A percentile compares a stretch with the other conserved stretches of the same genome.
Evolutionary conservation across 805 yeast genomes (phyloP).

Genomic region (Schwanniomyces polymorphus): DNA sequence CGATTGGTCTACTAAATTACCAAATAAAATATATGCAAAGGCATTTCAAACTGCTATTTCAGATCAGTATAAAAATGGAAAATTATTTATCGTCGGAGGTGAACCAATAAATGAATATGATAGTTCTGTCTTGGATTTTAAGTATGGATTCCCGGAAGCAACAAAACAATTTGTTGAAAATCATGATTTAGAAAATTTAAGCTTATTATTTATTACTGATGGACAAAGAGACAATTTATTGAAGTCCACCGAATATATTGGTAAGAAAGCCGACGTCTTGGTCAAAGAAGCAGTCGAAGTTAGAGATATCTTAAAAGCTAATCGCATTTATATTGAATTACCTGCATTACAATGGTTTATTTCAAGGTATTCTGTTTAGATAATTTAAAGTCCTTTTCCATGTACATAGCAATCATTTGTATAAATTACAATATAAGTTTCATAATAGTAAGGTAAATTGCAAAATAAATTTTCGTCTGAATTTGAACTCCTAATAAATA

Average conservation of each 20-base stretch:
- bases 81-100: constrained; percentile 67
- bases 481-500: too few species aligned
- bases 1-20: constrained; percentile 79
- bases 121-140: constrained; percentile 32
- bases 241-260: constrained; percentile 53
- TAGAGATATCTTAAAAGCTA: constrained; percentile 78
- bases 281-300: constrained; percentile 80
- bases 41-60: constrained; percentile 85
- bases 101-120: constrained; percentile 24
- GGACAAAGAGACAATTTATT: constrained; percentile 61
- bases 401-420: not conserved
- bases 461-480: not conserved
- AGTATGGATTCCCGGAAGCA: constrained; percentile 41
- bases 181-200: constrained; percentile 51
- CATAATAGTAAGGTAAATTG: not conserved
- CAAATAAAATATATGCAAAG: constrained; percentile 65
- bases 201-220: constrained; percentile 67
- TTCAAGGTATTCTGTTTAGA: constrained; percentile 22
- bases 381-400: not conserved
- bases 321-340: constrained; percentile 70
- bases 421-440: not conserved
- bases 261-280: constrained; percentile 59
- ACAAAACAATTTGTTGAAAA: constrained; percentile 49
- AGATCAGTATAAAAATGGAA: constrained; percentile 75
- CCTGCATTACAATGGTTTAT: constrained; percentile 65